Base-by-base conservation (phyloP, 208 protist genomes). In the Trypanosoma congolense region DNA sequence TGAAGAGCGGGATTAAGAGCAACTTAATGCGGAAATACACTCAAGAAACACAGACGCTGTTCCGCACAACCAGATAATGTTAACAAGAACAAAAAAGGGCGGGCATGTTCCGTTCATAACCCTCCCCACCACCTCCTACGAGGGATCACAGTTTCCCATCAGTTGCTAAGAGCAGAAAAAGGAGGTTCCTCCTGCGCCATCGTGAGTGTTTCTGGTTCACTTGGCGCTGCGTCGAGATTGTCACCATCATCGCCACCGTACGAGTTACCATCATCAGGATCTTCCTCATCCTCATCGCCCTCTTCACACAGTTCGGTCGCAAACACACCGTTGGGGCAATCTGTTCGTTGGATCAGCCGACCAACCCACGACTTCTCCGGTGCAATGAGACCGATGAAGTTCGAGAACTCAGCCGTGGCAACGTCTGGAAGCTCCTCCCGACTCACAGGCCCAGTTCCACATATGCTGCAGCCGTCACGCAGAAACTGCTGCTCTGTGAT, bases 331-430 rank as follows among this genome's bases (percentile, higher is more conserved):
- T 87, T 89, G 2, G 73, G 63, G 58, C 49, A 60, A 4, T 68
- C 35, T 10, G 64, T 55, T 56, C 80, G 78, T 21, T 76, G 73
- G 59, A 95, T 95, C 2, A 92, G 52, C 9, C 88, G 73, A 22
- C 80, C 84, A 28, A 95, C 80, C 88, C 88, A 95, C 42, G 84
- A 92, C 60, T 83, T 71, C 43, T 79, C 73, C 0, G 88, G 78
- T 0, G 73, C 88, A 19, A 95, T 80, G 18, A 95, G 74, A 9
- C 88, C 88, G 46, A 95, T 64, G 30, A 89, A 95, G 56, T 91
- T 87, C 29, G 77, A 62, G 46, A 92, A 95, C 36, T 90, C 73
- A 3, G 79, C 55, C n/a, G 84, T 91, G 6, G 84, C 75, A 40
- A 79, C 76, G 42, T 92, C 84, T 24, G 75, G 58, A 8, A 95